Evolutionary conservation across 164 flowering plant genomes (phyloP), one percentile per base, ranked within the genome.

Genomic region (Magnolia officinalis): DNA sequence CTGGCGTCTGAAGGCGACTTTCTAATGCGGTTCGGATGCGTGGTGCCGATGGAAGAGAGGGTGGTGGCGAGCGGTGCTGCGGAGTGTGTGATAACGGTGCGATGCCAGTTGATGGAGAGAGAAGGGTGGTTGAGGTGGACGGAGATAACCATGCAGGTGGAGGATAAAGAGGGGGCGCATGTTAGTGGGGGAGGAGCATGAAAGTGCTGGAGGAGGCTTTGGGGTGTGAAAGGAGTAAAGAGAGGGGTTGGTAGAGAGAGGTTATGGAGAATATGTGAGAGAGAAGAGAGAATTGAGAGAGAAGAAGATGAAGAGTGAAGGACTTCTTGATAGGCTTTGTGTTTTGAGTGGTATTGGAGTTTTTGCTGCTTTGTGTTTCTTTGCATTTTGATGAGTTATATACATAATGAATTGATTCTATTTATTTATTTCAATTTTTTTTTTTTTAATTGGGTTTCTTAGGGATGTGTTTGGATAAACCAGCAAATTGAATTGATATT

Each of bases 121-220:
- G 52, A 58, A 24, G 72, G 76, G 23, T 66, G 75, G 21, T 8
- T 79, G n/a, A 73, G 24, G 16, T 82, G 80, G 79, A 78, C 49
- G 20, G 84, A 81, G 55, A 81, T 82, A n/a, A 75, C 81, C 63
- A 31, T 82, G 82, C 67, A 61, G 13, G 63, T 84, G 19, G 77
- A 84, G 75, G 84, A 82, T 67, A 72, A 31, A 50, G 75, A 20
- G 58, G 83, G 85, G 0, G 74, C 72, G 19, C 82, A 73, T n/a
- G 11, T 80, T 20, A 51, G 64, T 18, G 79, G 81, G 70, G 52
- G 70, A 73, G 63, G 37, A 75, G 83, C 66, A 29, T 79, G 66
- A 61, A 65, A 70, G 75, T 79, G 64, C 76, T 82, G 49, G 29
- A 77, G 61, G 49, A 63, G 18, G 87, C 87, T 16, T 68, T 84